A percentile compares a stretch with the other conserved stretches of the same genome.
Conservation (phyloP, 306 rosid species). For the Amphicarpaea edgeworthii region DNA sequence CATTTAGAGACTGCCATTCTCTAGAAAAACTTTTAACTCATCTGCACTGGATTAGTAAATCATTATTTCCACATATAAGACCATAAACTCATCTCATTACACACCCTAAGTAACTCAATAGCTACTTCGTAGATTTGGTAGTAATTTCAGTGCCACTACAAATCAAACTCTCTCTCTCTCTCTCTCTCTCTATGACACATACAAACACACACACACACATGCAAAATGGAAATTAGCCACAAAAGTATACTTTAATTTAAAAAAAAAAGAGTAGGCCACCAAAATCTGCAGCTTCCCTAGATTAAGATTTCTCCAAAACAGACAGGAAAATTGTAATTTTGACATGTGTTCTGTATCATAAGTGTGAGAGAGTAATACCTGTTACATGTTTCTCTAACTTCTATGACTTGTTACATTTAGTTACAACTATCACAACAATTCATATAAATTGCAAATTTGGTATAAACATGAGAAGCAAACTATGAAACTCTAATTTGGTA, state of each 20-base stretch:
- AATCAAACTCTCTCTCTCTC: not conserved
- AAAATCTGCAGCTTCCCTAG: not conserved
- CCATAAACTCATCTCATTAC: too few relatives aligned
- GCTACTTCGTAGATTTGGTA: not conserved
- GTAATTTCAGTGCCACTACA: not conserved
- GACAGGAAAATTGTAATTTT: not conserved
- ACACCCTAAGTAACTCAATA: not conserved
- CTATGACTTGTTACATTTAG: not conserved
- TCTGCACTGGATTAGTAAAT: not conserved
- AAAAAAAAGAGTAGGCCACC: not conserved
- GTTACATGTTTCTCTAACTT: not conserved
- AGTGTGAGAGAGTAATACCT: not conserved
- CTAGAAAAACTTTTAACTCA: not conserved
- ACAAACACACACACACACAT: not conserved
- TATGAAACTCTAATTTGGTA: conserved; percentile 3
- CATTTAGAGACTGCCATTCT: not conserved
- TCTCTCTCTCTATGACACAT: too few relatives aligned
- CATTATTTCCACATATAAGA: too few relatives aligned
- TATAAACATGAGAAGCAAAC: conserved; percentile 2
- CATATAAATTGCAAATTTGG: not conserved
- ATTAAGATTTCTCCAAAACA: not conserved
- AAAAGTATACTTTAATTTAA: not conserved
- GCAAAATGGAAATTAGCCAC: not conserved
- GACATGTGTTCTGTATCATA: conserved; percentile 10
- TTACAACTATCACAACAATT: not conserved